Conservation (phyloP, 2,329 filamentous ascomycete genomes). For the Bipolaris sorokiniana region DNA sequence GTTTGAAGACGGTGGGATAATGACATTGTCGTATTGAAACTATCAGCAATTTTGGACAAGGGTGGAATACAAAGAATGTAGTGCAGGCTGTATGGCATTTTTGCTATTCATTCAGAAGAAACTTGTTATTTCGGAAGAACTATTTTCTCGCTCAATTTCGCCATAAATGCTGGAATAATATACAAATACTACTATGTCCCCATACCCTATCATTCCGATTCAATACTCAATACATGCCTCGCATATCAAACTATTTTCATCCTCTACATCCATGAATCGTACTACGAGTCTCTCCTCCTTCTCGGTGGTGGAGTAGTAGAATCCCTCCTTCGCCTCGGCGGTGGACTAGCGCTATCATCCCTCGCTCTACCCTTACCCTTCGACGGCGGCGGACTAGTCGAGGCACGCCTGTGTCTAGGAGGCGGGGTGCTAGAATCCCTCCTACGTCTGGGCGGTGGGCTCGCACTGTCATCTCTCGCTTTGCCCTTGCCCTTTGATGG, state of each 20-base stretch:
- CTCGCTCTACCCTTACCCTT: constrained; percentile 5
- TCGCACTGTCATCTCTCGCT: constrained; percentile 7
- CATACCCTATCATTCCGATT: not conserved
- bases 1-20: not conserved
- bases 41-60: not conserved
- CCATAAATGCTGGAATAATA: not conserved
- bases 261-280: not conserved
- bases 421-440: constrained; percentile 8
- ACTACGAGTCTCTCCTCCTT: constrained; percentile 4
- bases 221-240: not conserved
- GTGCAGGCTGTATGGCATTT: not conserved
- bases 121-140: not conserved
- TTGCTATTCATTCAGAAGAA: not conserved
- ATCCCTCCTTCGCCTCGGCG: constrained; percentile 6
- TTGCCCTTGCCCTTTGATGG: constrained; percentile 3
- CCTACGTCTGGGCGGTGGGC: constrained; percentile 1
- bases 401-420: not conserved
- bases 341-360: constrained; percentile 5
- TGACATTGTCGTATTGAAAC: too few relatives aligned
- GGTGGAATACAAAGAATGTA: too few relatives aligned
- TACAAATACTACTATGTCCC: not conserved
- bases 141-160: not conserved
- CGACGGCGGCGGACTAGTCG: constrained; percentile 5
- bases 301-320: constrained; percentile 6
- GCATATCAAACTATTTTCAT: not conserved